Percentiles rank a stretch among this genome's conserved stretches.
phyloP scores from a whole-genome alignment of 31 red algal species.

The Asparagopsis taxiformis region DNA sequence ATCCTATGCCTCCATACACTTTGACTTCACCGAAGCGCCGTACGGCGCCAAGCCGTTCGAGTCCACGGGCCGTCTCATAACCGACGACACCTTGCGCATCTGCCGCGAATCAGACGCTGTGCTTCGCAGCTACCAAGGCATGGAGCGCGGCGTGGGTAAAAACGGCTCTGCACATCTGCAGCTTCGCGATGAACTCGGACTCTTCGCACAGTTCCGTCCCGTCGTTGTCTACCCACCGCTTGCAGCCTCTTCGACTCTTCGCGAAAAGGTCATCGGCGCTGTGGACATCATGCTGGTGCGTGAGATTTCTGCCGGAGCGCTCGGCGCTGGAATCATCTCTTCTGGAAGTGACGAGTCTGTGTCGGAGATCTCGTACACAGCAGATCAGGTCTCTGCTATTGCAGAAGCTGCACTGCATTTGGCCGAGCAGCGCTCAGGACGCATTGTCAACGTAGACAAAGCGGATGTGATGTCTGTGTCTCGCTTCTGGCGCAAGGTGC shows the following conservation, averaged over 20 bases:
- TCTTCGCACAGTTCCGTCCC: constrained; percentile 91
- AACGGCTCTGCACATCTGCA: constrained; percentile 64
- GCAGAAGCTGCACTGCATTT: constrained; percentile 57
- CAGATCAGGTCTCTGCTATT: constrained; percentile 56
- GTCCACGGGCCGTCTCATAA: constrained; percentile 48
- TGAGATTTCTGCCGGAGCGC: constrained; percentile 82
- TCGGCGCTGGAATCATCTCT: constrained; percentile 33
- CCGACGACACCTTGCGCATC: constrained; percentile 75
- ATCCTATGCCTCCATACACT: constrained; percentile 73
- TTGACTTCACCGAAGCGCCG: constrained; percentile 55
- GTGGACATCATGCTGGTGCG: constrained; percentile 87
- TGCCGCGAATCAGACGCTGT: constrained; percentile 85
- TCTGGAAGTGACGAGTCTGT: constrained; percentile 43
- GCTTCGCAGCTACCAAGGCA: constrained; percentile 72
- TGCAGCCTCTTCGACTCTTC: constrained; percentile 37
- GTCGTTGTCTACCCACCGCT: constrained; percentile 77
- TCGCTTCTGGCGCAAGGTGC: constrained; percentile 73
- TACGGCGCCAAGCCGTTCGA: constrained; percentile 61
- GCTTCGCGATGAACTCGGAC: constrained; percentile 66
- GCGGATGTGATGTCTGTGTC: constrained; percentile 88
- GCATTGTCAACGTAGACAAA: constrained; percentile 93
- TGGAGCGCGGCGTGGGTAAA: constrained; percentile 35
- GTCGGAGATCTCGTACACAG: constrained; percentile 59
- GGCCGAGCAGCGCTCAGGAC: constrained; percentile 62
- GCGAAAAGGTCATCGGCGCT: constrained; percentile 55